Conservation (phyloP, 2,329 filamentous ascomycete genomes). For the Chalaropsis thielavioides region DNA sequence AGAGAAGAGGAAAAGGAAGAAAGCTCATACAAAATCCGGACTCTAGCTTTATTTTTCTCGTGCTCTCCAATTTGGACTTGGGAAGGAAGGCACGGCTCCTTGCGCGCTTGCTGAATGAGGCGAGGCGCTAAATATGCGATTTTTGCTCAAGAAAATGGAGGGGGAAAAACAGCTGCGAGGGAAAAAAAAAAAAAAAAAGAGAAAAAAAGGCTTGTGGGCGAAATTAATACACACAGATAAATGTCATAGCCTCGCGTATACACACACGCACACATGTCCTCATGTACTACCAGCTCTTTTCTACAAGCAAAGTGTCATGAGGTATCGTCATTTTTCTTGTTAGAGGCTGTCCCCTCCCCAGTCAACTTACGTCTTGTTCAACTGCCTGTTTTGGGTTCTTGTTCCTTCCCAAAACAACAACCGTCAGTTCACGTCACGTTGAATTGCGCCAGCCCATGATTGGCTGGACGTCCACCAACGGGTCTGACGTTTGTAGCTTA, state of each 20-base stretch:
- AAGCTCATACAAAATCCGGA: conserved; percentile 3
- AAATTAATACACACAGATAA: too few species aligned
- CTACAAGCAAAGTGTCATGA: too few species aligned
- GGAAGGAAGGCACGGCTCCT: conserved; percentile 7
- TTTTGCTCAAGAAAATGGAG: neutral
- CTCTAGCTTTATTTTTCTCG: conserved; percentile 2
- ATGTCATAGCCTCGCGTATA: too few species aligned
- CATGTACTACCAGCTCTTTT: too few species aligned
- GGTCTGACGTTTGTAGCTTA: neutral
- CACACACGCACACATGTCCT: too few species aligned
- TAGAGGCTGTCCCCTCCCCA: too few species aligned
- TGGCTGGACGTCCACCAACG: neutral
- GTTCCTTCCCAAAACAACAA: neutral
- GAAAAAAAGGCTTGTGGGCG: too few species aligned
- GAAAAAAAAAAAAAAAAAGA: neutral
- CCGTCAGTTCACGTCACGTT: neutral
- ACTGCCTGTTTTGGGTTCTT: neutral
- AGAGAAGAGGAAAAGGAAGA: conserved; percentile 19
- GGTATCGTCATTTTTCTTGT: too few species aligned
- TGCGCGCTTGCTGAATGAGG: conserved; percentile 5
- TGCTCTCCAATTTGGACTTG: neutral
- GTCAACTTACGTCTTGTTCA: neutral
- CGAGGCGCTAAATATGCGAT: neutral
- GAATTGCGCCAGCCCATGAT: neutral
- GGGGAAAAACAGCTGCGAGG: neutral